phyloP scores from a whole-genome alignment of 2,329 filamentous ascomycete genomes.

The Thielaviopsis euricoi region DNA sequence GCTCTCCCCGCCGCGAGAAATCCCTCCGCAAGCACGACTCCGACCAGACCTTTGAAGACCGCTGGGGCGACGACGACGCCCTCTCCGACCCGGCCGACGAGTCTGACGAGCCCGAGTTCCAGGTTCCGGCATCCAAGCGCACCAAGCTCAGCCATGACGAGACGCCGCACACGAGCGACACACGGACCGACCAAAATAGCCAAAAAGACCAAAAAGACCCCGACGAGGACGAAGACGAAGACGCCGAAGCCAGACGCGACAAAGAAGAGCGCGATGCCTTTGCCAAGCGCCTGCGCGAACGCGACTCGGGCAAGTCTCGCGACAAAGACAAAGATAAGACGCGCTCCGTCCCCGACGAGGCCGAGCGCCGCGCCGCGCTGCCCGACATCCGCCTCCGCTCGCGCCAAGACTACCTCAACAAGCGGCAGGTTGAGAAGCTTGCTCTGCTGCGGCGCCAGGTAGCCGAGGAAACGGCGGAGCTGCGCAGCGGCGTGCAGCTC shows the following conservation, averaged over 20 bases:
- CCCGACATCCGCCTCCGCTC: constrained; percentile 69
- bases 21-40: constrained; percentile 25
- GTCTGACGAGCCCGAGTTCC: constrained; percentile 40
- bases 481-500: constrained; percentile 57
- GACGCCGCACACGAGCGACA: constrained; percentile 17
- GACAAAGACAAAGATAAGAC: constrained; percentile 37
- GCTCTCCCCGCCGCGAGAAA: constrained; percentile 24
- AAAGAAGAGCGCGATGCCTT: constrained; percentile 65
- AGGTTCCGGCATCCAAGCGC: constrained; percentile 55
- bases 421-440: constrained; percentile 73
- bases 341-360: constrained; percentile 42
- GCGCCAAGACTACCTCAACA: constrained; percentile 83
- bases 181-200: no score
- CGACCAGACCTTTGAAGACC: constrained; percentile 48
- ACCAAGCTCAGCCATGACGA: constrained; percentile 43
- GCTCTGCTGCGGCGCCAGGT: constrained; percentile 83
- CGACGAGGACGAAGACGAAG: constrained; percentile 4
- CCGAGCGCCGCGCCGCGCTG: constrained; percentile 53
- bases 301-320: constrained; percentile 50
- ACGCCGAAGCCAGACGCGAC: constrained; percentile 34
- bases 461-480: constrained; percentile 67
- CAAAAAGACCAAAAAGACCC: constrained; percentile 22
- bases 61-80: constrained; percentile 67
- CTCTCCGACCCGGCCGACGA: constrained; percentile 26
- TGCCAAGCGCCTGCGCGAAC: constrained; percentile 55